Percentiles rank a stretch among this genome's conserved stretches.
Evolutionary conservation across 2,329 filamentous ascomycete genomes (phyloP).

Genomic region (Claviceps purpurea): DNA sequence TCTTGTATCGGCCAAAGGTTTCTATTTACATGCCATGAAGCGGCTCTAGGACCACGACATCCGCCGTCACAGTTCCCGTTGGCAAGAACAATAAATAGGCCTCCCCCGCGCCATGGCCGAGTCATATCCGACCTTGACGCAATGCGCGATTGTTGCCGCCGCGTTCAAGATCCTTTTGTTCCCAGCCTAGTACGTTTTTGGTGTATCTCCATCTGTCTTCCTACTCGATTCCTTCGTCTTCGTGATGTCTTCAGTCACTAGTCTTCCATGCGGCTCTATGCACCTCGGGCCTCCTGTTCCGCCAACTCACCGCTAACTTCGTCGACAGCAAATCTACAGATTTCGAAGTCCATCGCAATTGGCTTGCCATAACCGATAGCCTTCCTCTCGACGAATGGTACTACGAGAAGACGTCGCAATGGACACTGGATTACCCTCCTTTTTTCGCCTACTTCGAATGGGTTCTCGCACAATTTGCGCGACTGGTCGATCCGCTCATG

Average conservation of each 20-base stretch:
- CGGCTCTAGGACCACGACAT: not conserved
- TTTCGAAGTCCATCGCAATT: conserved; percentile 97
- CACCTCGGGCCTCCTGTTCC: not conserved
- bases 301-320: not conserved
- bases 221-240: not conserved
- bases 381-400: conserved; percentile 86
- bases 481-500: conserved; percentile 67
- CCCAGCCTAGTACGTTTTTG: conserved; percentile 72
- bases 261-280: not conserved
- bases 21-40: not conserved
- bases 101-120: conserved; percentile 50
- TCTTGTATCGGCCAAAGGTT: not conserved
- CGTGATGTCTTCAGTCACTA: not conserved
- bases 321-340: conserved; percentile 81
- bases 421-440: conserved; percentile 96
- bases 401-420: conserved; percentile 94
- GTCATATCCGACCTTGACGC: conserved; percentile 71
- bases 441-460: conserved; percentile 98
- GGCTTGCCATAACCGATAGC: conserved; percentile 90
- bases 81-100: too few relatives aligned
- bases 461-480: conserved; percentile 69
- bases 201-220: not conserved
- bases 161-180: conserved; percentile 87
- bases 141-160: conserved; percentile 74
- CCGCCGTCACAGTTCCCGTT: not conserved